A percentile compares a stretch with the other conserved stretches of the same genome.
Conservation (phyloP, 768 basidiomycete species). For the Lentinula boryana region DNA sequence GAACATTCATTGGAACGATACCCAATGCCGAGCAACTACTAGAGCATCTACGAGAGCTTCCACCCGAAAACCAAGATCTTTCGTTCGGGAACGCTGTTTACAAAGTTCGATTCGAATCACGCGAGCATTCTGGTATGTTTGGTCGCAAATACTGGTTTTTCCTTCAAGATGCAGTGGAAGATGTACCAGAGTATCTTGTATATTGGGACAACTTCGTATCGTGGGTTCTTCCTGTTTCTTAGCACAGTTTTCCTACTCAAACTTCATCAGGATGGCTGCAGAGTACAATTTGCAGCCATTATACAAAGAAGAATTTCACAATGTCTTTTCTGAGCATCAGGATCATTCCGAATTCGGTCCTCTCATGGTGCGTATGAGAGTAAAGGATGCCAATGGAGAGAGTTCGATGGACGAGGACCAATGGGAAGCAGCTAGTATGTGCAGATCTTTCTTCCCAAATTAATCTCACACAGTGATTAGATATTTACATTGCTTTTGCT, state of each 20-base stretch:
- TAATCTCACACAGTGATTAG: slow-evolving; percentile 29
- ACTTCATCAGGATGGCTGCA: slow-evolving; percentile 59
- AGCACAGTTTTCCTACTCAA: slow-evolving; percentile 8
- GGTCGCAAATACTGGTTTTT: slow-evolving; percentile 95
- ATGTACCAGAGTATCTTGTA: slow-evolving; percentile 98
- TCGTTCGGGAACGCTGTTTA: slow-evolving; percentile 91
- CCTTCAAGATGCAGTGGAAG: slow-evolving; percentile 90
- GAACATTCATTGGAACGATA: slow-evolving; percentile 95
- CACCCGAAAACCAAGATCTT: slow-evolving; percentile 59
- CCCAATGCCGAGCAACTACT: slow-evolving; percentile 82
- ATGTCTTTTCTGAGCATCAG: slow-evolving; percentile 79
- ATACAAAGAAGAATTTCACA: slow-evolving; percentile 88
- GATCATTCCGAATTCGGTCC: slow-evolving; percentile 74
- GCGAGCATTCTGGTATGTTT: slow-evolving; percentile 55
- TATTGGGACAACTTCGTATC: slow-evolving; percentile 87
- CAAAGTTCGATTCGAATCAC: slow-evolving; percentile 78
- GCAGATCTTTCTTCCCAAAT: not conserved
- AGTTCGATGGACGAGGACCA: slow-evolving; percentile 93
- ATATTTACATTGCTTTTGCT: slow-evolving; percentile 91
- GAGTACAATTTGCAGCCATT: slow-evolving; percentile 70
- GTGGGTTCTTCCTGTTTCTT: slow-evolving; percentile 35
- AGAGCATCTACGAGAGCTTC: slow-evolving; percentile 70
- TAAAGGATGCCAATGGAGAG: slow-evolving; percentile 79
- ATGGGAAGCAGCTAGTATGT: slow-evolving; percentile 98
- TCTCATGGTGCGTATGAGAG: slow-evolving; percentile 88